Conservation (phyloP, 2,329 filamentous ascomycete species). For the Penicillium sp. region DNA sequence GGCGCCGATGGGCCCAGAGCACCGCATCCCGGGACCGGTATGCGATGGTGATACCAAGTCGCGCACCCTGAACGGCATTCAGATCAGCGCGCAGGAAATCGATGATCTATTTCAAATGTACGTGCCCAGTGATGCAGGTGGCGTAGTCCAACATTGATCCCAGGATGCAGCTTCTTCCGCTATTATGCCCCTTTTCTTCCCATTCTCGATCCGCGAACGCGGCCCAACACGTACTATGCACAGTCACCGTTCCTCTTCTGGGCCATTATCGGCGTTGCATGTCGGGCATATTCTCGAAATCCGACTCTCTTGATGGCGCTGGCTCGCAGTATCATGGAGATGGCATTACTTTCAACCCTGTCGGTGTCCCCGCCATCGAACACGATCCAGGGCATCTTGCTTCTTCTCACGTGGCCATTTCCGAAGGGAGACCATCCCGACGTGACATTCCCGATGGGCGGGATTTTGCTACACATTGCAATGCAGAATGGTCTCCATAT, state of each 20-base stretch:
- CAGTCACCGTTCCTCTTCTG: constrained; percentile 83
- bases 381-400: constrained; percentile 37
- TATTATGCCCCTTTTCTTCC: constrained; percentile 41
- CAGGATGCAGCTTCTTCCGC: constrained; percentile 33
- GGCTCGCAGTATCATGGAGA: constrained; percentile 33
- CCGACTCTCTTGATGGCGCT: constrained; percentile 39
- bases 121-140: background rate
- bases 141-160: background rate
- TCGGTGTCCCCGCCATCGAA: constrained; percentile 32
- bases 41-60: constrained; percentile 19
- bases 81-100: constrained; percentile 33
- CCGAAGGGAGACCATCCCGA: constrained; percentile 37
- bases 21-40: constrained; percentile 11
- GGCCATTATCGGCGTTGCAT: constrained; percentile 54
- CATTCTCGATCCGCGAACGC: constrained; percentile 48
- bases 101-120: constrained; percentile 40
- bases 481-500: constrained; percentile 46
- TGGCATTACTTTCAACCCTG: constrained; percentile 36
- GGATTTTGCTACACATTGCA: constrained; percentile 41
- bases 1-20: constrained; percentile 17
- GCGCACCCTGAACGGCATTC: constrained; percentile 31
- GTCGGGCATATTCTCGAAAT: constrained; percentile 38
- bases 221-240: constrained; percentile 71
- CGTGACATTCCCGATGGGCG: constrained; percentile 37
- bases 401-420: constrained; percentile 43